These are phyloP conservation scores for Barbatosphaeria neglecta DNA, from an alignment of 495 filamentous ascomycete species.

Conservation along the genomic window DNA sequence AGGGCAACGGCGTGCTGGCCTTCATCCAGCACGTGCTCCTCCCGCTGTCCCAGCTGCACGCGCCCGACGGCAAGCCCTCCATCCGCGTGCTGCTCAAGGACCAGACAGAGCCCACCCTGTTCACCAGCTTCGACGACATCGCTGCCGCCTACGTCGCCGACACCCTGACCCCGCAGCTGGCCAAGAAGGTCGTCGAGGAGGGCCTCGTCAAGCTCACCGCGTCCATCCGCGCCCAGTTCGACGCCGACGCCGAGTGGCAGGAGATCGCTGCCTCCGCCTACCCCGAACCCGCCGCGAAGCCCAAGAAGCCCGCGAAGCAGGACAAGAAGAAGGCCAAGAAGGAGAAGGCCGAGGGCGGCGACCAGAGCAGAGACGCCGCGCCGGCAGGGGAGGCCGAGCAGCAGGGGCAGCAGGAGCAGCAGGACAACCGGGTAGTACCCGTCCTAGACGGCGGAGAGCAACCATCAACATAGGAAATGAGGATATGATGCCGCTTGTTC, in stretches of 20 bases:
- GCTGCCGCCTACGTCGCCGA: background rate
- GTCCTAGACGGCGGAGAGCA: background rate
- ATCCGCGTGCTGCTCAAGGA: constrained; percentile 45
- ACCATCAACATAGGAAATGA: background rate
- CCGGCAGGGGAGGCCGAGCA: background rate
- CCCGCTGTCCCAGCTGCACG: constrained; percentile 48
- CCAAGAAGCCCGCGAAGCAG: constrained; percentile 54
- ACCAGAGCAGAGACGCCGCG: too few species aligned
- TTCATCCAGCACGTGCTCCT: constrained; percentile 80
- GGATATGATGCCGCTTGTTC: too few species aligned
- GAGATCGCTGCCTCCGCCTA: constrained; percentile 72
- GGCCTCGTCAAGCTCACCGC: constrained; percentile 60
- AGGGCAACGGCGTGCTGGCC: constrained; percentile 74
- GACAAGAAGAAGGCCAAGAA: constrained; percentile 73
- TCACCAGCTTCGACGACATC: background rate
- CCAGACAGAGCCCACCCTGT: constrained; percentile 29
- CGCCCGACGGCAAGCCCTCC: constrained; percentile 33
- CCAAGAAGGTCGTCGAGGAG: constrained; percentile 65
- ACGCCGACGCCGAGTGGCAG: constrained; percentile 66
- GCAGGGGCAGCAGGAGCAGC: background rate
- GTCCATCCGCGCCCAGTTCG: constrained; percentile 63
- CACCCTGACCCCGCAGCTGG: constrained; percentile 69
- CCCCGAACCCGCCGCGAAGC: constrained; percentile 49
- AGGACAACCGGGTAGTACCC: background rate
- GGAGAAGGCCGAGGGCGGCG: constrained; percentile 5